Evolutionary conservation across 768 basidiomycete genomes (phyloP).

Genomic region (Boletus rex-veris): DNA sequence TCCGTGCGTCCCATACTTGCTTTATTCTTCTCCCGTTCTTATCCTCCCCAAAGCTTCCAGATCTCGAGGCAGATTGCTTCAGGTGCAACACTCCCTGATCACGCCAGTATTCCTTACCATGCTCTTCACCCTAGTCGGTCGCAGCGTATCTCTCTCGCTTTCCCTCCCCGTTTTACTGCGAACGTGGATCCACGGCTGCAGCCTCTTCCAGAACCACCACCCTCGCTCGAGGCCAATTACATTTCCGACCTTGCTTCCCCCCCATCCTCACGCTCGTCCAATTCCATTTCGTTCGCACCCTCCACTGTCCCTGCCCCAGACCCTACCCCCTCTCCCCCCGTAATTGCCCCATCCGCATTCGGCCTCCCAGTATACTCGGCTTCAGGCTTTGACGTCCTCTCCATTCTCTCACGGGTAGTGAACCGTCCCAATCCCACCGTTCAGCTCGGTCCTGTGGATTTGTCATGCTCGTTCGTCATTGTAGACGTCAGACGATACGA

Average conservation of each 20-base stretch:
- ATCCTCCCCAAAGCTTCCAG: conserved; percentile 23
- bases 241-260: conserved; percentile 2
- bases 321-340: neutral
- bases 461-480: conserved; percentile 89
- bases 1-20: conserved; percentile 17
- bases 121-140: neutral
- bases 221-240: conserved; percentile 3
- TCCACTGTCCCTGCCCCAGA: neutral
- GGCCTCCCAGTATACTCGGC: conserved; percentile 74
- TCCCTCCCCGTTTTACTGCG: neutral
- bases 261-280: conserved; percentile 3
- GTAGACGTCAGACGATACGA: conserved; percentile 82
- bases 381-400: conserved; percentile 88
- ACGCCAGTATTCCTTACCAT: neutral
- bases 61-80: conserved; percentile 15
- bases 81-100: neutral
- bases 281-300: conserved; percentile 1
- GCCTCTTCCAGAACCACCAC: conserved; percentile 1
- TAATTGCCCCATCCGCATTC: conserved; percentile 31
- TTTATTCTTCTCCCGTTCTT: conserved; percentile 2
- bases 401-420: conserved; percentile 74
- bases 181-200: conserved; percentile 6
- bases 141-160: neutral
- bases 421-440: conserved; percentile 72
- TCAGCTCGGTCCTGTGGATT: conserved; percentile 84